phyloP scores from a whole-genome alignment of 192 early-diverging fungal species.

The Phlyctochytrium bullatum region DNA sequence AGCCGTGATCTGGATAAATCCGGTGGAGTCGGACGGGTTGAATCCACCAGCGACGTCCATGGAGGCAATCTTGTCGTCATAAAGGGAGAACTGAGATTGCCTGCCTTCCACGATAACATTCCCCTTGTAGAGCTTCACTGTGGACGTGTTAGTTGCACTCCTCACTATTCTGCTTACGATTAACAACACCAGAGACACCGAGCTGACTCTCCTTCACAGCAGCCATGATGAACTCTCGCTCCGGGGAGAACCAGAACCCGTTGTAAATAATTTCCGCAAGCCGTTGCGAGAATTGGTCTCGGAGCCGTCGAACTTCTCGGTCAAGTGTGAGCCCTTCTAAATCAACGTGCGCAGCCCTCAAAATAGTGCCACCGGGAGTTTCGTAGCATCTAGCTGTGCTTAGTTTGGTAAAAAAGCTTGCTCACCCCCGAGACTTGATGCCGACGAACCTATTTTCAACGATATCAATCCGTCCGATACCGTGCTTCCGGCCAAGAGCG shows the following conservation, averaged over 20 bases:
- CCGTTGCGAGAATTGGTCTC: constrained; percentile 59
- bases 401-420: background rate
- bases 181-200: constrained; percentile 88
- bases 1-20: constrained; percentile 97
- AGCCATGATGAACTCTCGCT: constrained; percentile 85
- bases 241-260: constrained; percentile 95
- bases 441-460: constrained; percentile 99
- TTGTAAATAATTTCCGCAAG: constrained; percentile 91
- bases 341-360: constrained; percentile 93
- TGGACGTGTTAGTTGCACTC: no score
- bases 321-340: constrained; percentile 94
- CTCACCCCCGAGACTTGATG: constrained; percentile 90
- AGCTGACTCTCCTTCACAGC: constrained; percentile 80
- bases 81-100: constrained; percentile 70
- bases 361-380: constrained; percentile 95
- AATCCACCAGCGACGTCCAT: constrained; percentile 90
- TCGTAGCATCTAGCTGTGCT: constrained; percentile 78
- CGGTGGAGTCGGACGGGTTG: constrained; percentile 88
- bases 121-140: constrained; percentile 96
- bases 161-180: constrained; percentile 54
- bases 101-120: constrained; percentile 86
- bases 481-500: constrained; percentile 91
- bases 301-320: constrained; percentile 89
- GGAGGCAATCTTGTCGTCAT: constrained; percentile 92
- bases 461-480: constrained; percentile 98